Evolutionary conservation across 139 green algal genomes (phyloP).

Genomic region (Volvox reticuliferus): DNA sequence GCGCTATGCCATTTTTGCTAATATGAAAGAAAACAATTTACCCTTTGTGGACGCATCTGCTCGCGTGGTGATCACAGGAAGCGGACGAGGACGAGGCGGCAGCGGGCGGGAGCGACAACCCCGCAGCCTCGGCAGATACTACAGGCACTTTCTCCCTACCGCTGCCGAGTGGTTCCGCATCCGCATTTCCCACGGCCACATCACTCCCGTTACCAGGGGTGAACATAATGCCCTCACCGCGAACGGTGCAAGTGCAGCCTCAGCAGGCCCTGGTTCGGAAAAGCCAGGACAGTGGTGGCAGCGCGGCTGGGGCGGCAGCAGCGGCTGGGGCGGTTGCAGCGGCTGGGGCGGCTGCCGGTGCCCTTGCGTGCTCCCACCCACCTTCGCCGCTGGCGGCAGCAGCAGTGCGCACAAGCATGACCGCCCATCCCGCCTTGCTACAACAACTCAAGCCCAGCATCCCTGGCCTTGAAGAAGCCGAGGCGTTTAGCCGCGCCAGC

Average conservation of each 20-base stretch:
- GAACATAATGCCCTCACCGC: background rate
- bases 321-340: background rate
- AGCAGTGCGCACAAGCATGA: background rate
- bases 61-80: background rate
- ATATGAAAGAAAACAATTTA: too few species aligned
- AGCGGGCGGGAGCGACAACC: background rate
- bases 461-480: slow-evolving; percentile 8
- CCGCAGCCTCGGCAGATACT: slow-evolving; percentile 6
- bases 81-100: slow-evolving; percentile 30
- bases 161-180: background rate
- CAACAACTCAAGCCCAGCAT: background rate
- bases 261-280: background rate
- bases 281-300: background rate
- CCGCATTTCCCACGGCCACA: background rate
- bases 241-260: background rate
- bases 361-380: too few species aligned
- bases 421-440: background rate
- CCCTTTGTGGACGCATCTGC: background rate
- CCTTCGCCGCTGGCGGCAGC: background rate
- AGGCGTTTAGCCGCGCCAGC: background rate
- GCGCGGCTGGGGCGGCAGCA: too few species aligned
- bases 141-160: slow-evolving; percentile 9
- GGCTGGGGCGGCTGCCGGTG: background rate
- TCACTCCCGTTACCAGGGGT: background rate
- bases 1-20: too few species aligned